Base-by-base conservation (phyloP, 192 early-diverging fungal genomes). In the Coemansia sp. region DNA sequence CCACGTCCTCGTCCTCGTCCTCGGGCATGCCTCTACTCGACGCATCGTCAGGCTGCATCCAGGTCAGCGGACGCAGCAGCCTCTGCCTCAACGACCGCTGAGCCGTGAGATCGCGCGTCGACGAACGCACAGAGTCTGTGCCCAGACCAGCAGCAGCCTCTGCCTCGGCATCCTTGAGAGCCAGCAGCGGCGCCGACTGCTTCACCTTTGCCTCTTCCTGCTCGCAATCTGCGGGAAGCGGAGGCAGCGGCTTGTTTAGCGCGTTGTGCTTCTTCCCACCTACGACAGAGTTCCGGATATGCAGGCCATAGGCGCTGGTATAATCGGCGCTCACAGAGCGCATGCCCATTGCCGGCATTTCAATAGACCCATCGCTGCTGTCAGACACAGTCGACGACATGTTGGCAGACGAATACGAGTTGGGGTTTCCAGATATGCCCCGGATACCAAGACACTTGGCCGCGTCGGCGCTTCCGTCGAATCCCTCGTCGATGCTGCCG, bases 311-410 rank as follows among this genome's bases (percentile, higher is more conserved):
- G 25, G 57, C 69, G 39, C 20, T 66, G 10, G 69, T 62, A 23
- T 72, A 63, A 52, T 78, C 75, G 51, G 64, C 69, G 56, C 75
- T 78, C 28, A 78, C 66, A 35, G 75, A 78, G 58, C 75, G 75
- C 75, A 78, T 71, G 42, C 53, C 60, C 2, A 56, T 42, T 18
- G 48, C 32, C 0, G 65, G 51, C 65, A 63, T 51, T 30, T 61
- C 66, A 14, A 60, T 19, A 53, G 62, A 65, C 24, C 50, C 24
- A 13, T 53, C 53, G 48, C 60, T 63, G 45, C 68, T 67, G 49
- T 52, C 54, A 16, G 72, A 75, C 29, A 67, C 67, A 6, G 73
- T 60, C 14, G 62, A 62, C 16, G 62, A 69, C 32, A 67, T 60
- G n/a, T 61, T 75, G 51, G 53, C 72, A 1, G 68, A 69, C 58